Percentiles rank a stretch among this genome's conserved stretches.
Evolutionary conservation across 305 asterid genomes (phyloP).

Genomic region (Plantago coronopus): DNA sequence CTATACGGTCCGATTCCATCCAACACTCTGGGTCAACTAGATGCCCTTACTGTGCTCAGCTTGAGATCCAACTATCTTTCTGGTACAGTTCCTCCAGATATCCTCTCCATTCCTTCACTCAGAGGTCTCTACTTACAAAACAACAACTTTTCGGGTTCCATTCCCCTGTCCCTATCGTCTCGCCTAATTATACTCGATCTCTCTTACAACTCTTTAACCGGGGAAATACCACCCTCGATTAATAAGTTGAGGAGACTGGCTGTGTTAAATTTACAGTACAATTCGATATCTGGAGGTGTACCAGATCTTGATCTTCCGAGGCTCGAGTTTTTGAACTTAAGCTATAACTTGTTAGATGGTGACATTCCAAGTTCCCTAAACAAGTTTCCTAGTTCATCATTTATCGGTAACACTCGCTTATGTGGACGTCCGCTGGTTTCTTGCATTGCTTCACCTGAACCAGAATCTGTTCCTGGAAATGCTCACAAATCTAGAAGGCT

Average conservation of each 20-base stretch:
- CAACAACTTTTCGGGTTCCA: conserved; percentile 69
- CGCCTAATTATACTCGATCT: conserved; percentile 57
- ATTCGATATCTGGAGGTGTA: conserved; percentile 47
- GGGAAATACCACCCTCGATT: conserved; percentile 50
- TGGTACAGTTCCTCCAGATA: conserved; percentile 67
- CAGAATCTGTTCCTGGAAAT: conserved; percentile 16
- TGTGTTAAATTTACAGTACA: conserved; percentile 56
- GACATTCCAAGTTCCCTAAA: conserved; percentile 55
- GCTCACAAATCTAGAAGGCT: conserved; percentile 24
- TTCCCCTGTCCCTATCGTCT: conserved; percentile 51
- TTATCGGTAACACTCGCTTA: conserved; percentile 57
- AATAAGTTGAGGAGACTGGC: conserved; percentile 43
- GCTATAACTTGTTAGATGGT: conserved; percentile 61
- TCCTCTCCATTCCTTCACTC: conserved; percentile 66
- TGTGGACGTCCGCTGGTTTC: conserved; percentile 59
- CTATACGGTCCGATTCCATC: conserved; percentile 64
- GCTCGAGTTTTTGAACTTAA: conserved; percentile 56
- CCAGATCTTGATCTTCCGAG: conserved; percentile 51
- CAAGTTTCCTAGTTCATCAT: conserved; percentile 62
- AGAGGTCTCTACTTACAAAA: conserved; percentile 59
- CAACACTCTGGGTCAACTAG: conserved; percentile 58
- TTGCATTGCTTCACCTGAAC: conserved; percentile 48
- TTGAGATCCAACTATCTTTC: conserved; percentile 60
- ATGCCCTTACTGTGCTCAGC: conserved; percentile 63
- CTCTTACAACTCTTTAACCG: conserved; percentile 64